Evolutionary conservation across 2,329 filamentous ascomycete species (phyloP).

Genomic region (Botrytis galanthina): DNA sequence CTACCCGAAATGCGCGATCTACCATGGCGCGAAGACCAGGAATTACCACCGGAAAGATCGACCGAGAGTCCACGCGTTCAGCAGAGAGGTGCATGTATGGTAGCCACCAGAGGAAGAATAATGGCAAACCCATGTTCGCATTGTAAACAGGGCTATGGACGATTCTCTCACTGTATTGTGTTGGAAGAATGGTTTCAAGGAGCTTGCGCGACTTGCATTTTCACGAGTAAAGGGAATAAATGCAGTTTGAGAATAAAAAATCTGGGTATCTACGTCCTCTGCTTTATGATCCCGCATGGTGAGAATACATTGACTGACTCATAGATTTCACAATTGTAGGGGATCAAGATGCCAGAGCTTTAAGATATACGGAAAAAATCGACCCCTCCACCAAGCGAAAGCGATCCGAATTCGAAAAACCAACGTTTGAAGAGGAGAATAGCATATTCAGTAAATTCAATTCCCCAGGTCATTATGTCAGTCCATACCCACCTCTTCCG

Average conservation of each 20-base stretch:
- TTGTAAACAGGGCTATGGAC: conserved; percentile 30
- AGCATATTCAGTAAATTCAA: conserved; percentile 17
- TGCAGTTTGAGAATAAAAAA: conserved; percentile 31
- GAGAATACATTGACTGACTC: not conserved
- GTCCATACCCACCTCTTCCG: conserved; percentile 21
- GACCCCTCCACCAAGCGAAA: conserved; percentile 18
- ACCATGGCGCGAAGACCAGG: conserved; percentile 34
- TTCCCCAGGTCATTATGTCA: conserved; percentile 20
- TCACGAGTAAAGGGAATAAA: conserved; percentile 33
- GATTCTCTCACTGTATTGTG: conserved; percentile 32
- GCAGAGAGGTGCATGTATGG: conserved; percentile 30
- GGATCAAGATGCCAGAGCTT: conserved; percentile 28
- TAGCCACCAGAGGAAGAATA: conserved; percentile 29
- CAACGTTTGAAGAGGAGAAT: not conserved
- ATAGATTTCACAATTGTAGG: conserved; percentile 20
- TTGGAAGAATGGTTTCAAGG: conserved; percentile 34
- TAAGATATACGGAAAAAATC: conserved; percentile 26
- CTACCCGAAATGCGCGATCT: conserved; percentile 30
- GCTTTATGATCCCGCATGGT: not conserved
- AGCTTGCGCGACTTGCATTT: conserved; percentile 33
- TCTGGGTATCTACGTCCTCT: conserved; percentile 24
- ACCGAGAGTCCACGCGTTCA: conserved; percentile 31
- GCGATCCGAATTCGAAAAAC: conserved; percentile 7
- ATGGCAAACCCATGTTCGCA: conserved; percentile 27
- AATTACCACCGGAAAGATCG: conserved; percentile 30